Conservation (phyloP, 1,139 yeast genomes). For the Eremothecium sinecaudum region DNA sequence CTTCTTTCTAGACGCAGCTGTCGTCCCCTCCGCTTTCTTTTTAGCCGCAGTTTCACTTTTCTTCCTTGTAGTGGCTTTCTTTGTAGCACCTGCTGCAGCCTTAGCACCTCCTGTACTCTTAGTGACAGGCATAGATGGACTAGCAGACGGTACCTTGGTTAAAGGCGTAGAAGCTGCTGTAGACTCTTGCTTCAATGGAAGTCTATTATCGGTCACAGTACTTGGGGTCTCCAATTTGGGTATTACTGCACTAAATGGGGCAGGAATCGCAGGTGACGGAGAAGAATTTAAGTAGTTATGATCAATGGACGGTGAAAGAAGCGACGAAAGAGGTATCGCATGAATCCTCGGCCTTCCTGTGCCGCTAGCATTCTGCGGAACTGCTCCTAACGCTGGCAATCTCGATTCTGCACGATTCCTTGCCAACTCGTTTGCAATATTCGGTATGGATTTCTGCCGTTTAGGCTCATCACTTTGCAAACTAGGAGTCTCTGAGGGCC, state of each 20-base stretch:
- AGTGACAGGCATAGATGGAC: neutral
- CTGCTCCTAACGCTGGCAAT: constrained; percentile 6
- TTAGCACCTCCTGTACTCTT: neutral
- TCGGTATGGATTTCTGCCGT: constrained; percentile 17
- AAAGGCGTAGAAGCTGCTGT: neutral
- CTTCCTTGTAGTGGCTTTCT: neutral
- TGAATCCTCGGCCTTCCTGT: constrained; percentile 2
- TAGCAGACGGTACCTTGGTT: neutral
- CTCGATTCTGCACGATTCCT: constrained; percentile 24
- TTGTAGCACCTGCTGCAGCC: neutral
- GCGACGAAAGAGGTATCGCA: constrained; percentile 17
- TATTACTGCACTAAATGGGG: constrained; percentile 1
- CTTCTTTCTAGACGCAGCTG: constrained; percentile 7
- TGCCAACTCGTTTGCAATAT: constrained; percentile 29
- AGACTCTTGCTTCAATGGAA: neutral
- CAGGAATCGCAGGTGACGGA: constrained; percentile 1
- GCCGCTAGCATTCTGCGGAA: constrained; percentile 10
- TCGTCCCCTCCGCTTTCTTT: neutral
- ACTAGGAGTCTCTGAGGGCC: neutral
- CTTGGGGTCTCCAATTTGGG: constrained; percentile 3
- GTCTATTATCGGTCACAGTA: neutral
- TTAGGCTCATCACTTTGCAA: constrained; percentile 1
- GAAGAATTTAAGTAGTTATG: neutral
- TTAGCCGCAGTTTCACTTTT: too few relatives aligned
- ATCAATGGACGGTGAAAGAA: constrained; percentile 12